Evolutionary conservation across 169 alveolate species (phyloP), one percentile per base, ranked within the genome.

Genomic region (Plasmodium fragile): DNA sequence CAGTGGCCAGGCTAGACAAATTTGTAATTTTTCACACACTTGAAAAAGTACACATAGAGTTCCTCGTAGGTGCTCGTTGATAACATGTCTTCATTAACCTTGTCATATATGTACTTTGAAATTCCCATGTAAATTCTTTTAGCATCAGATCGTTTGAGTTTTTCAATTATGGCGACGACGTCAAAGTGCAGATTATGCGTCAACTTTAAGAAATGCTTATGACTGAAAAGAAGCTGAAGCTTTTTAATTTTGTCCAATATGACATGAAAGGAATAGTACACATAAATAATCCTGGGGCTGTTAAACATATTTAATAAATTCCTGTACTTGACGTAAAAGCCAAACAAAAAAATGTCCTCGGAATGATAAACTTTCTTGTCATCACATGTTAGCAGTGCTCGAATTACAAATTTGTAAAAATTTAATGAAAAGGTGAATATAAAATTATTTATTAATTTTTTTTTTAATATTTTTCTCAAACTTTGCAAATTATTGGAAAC

Each of bases 361-460:
- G 28, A 39, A 22, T 16, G 22, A 5, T 36, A 59, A 77, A 89
- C 11, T 89, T 77, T 59, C 34, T 78, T 78, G 59, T 78, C 87
- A 78, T 89, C 89, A 41, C 94, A 89, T 78, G 72, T 53, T 78
- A 89, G 36, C 72, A 89, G 81, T 18, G 80, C 28, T 1, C 81
- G 79, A 55, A 89, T 89, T 34, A 89, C 82, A 89, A 32, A 89
- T 89, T 89, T 77, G 49, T 89, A 89, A 52, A 89, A 89, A 65
- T 77, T 89, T 36, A 78, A 1, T 28, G 81, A 55, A 43, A 89
- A 89, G 34, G 81, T 10, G 30, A 89, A 79, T 22, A 89, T 89
- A 89, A 89, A 89, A 32, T 89, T 77, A 70, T 89, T 78, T 25
- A 65, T 77, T 65, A 89, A 78, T 39, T 78, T 89, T 79, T 78